These are phyloP conservation scores for Thoreauomyces humboldtii DNA, from an alignment of 192 early-diverging fungal species.

Conservation along the genomic window DNA sequence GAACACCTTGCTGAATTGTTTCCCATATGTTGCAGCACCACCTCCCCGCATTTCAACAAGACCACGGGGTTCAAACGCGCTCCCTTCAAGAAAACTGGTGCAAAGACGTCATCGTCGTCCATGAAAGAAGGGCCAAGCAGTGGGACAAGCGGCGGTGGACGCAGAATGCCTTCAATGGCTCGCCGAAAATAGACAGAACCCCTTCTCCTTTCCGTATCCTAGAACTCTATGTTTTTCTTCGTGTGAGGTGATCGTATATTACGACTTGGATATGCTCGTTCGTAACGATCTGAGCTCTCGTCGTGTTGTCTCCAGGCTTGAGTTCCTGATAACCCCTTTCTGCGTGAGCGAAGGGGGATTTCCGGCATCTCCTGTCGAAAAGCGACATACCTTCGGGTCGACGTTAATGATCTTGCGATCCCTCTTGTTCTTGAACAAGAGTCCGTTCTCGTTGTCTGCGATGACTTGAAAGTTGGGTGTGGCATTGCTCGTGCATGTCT, in stretches of 20 bases:
- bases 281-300: conserved; percentile 46
- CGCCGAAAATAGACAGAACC: not conserved
- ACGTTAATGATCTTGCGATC: conserved; percentile 68
- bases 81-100: not conserved
- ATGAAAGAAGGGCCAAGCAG: not conserved
- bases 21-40: not conserved
- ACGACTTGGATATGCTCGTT: conserved; percentile 63
- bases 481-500: conserved; percentile 60
- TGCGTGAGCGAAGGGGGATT: no score
- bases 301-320: conserved; percentile 62
- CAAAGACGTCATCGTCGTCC: not conserved
- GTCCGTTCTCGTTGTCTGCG: conserved; percentile 62
- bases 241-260: conserved; percentile 62
- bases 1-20: not conserved
- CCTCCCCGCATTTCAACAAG: not conserved
- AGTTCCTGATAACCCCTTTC: conserved; percentile 37
- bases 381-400: conserved; percentile 49
- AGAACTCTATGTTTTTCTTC: conserved; percentile 57
- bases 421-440: conserved; percentile 65
- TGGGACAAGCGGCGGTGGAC: not conserved
- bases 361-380: not conserved
- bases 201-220: not conserved
- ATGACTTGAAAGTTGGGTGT: conserved; percentile 68
- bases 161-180: not conserved
- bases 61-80: not conserved